Conservation (phyloP, 2,329 filamentous ascomycete species). For the Didymella pomorum region DNA sequence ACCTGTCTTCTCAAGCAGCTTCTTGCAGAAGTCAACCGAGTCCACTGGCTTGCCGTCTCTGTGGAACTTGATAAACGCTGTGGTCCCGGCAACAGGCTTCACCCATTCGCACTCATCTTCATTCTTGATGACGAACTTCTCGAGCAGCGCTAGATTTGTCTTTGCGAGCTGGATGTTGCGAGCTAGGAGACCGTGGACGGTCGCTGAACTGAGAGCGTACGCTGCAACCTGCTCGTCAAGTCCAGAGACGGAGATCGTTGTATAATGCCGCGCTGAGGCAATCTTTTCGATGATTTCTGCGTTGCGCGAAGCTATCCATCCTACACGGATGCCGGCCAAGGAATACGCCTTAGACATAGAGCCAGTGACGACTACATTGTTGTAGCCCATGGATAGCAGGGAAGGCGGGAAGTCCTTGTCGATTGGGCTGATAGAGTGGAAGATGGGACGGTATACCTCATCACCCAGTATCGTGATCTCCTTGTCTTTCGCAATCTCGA, state of each 20-base stretch:
- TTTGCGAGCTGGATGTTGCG: conserved; percentile 73
- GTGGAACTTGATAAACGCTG: conserved; percentile 76
- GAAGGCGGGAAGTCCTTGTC: conserved; percentile 69
- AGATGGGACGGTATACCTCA: conserved; percentile 85
- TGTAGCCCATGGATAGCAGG: conserved; percentile 74
- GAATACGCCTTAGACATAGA: conserved; percentile 88
- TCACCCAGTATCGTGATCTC: conserved; percentile 75
- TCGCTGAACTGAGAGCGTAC: conserved; percentile 72
- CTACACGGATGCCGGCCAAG: conserved; percentile 80
- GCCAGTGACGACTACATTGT: conserved; percentile 74
- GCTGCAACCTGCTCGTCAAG: conserved; percentile 81
- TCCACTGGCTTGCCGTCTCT: conserved; percentile 70
- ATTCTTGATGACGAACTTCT: conserved; percentile 71
- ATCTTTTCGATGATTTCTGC: conserved; percentile 68
- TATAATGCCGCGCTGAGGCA: conserved; percentile 77
- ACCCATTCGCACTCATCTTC: conserved; percentile 72
- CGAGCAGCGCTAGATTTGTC: conserved; percentile 71
- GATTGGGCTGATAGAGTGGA: conserved; percentile 70
- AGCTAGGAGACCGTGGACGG: conserved; percentile 69
- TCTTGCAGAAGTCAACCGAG: conserved; percentile 74
- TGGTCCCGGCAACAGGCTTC: conserved; percentile 80
- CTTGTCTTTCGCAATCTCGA: conserved; percentile 68
- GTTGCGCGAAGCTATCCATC: conserved; percentile 80
- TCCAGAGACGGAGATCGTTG: conserved; percentile 84
- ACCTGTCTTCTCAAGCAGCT: conserved; percentile 72